Conservation (phyloP, 2,329 filamentous ascomycete genomes). For the Curvularia sp. region DNA sequence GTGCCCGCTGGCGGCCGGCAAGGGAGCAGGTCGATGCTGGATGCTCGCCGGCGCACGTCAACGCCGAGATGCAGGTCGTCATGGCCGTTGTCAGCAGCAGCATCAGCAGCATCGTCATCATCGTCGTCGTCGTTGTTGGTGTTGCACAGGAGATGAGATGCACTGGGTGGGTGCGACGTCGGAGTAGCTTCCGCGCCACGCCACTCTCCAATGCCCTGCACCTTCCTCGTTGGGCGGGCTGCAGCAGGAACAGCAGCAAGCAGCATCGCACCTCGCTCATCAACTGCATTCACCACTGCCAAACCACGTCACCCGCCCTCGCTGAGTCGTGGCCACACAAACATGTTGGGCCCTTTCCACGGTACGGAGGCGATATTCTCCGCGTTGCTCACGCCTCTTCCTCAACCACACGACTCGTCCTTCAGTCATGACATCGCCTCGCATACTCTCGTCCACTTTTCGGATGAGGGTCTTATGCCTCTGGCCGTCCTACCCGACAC, state of each 20-base stretch:
- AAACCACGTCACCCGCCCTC: constrained; percentile 9
- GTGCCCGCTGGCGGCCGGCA: too few species aligned
- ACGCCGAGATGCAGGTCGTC: constrained; percentile 2
- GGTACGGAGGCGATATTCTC: constrained; percentile 1
- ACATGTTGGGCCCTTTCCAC: not conserved
- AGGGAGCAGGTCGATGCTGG: not conserved
- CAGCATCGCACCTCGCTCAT: constrained; percentile 6
- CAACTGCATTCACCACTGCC: constrained; percentile 2
- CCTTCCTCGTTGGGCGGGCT: constrained; percentile 23
- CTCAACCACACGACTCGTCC: constrained; percentile 6
- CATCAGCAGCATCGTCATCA: not conserved
- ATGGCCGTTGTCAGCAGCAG: not conserved
- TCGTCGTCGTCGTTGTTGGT: not conserved
- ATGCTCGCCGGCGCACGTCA: constrained; percentile 11
- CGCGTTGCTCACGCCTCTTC: not conserved
- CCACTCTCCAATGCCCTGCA: constrained; percentile 17
- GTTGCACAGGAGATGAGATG: not conserved
- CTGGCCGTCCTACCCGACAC: constrained; percentile 12
- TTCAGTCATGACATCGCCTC: constrained; percentile 20
- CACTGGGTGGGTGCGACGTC: constrained; percentile 17
- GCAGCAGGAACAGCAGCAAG: constrained; percentile 6
- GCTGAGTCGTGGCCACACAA: not conserved
- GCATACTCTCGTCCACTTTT: constrained; percentile 19
- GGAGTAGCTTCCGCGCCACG: constrained; percentile 19
- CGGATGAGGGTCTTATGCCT: constrained; percentile 2